Base-by-base conservation (phyloP, 768 basidiomycete genomes). In the Favolaschia claudopus region DNA sequence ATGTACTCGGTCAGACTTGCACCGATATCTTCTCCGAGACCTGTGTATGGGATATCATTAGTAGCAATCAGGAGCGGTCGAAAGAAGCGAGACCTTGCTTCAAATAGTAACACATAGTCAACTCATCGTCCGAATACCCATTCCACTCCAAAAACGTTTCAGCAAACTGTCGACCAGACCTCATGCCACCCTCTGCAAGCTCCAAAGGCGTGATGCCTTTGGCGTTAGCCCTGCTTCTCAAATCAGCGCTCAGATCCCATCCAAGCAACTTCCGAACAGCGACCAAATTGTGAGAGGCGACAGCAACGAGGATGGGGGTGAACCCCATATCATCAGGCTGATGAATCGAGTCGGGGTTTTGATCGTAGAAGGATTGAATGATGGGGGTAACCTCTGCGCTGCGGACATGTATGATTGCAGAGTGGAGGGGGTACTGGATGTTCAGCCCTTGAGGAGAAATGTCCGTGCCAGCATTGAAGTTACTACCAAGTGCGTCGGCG, bases 131-230 rank as follows among this genome's bases (percentile, higher is more conserved):
- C 4, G 52, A 55, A 32, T 65, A 55, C 7, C 64, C 64, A 8
- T 46, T 28, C 64, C 64, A 65, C 3, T 29, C 51, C 43, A 62
- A 17, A 25, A 65, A 36, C 33, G 49, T 62, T 38, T 65, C 64
- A 2, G 47, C 6, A 44, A 65, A 65, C 10, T 62, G 52, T 7
- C 61, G 52, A 12, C 17, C 20, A 7, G 47, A 51, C 33, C 48
- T 34, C 64, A 65, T 65, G 8, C 2, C 27, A 17, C 46, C 34
- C 14, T 25, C 33, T 10, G 62, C 25, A 7, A 27, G 46, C 39
- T 68, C 61, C 47, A 58, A 37, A 2, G 64, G 64, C 8, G 61
- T 63, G 9, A 54, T n/a, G 12, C 61, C 50, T 19, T 63, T 48
- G 17, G 24, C 42, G 31, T 66, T 66, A 20, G 28, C 47, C 12